phyloP scores from a whole-genome alignment of 768 basidiomycete species.

The Suillus cothurnatus region DNA sequence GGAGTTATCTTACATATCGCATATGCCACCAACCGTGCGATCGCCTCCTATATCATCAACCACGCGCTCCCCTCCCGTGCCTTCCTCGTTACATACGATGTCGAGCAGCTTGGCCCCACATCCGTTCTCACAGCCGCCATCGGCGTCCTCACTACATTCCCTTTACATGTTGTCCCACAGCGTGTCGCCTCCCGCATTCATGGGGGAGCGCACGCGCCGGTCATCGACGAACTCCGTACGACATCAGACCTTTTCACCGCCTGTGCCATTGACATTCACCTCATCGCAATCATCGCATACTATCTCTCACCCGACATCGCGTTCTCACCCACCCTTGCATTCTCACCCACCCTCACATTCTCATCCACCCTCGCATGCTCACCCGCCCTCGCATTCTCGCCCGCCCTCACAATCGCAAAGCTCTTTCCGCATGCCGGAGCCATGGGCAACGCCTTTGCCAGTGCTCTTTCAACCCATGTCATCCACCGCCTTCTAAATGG shows the following conservation, averaged over 20 bases:
- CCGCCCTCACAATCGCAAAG: conserved; percentile 11
- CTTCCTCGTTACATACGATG: conserved; percentile 1
- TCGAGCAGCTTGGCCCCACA: conserved; percentile 2
- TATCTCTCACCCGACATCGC: neutral
- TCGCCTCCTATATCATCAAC: neutral
- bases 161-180: neutral
- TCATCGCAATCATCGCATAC: conserved; percentile 7
- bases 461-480: conserved; percentile 4
- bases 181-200: neutral
- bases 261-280: neutral
- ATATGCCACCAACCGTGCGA: neutral
- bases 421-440: conserved; percentile 28
- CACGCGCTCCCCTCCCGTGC: neutral
- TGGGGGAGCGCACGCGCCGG: conserved; percentile 9
- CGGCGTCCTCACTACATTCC: neutral
- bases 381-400: neutral
- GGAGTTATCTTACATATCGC: neutral
- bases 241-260: neutral
- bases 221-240: conserved; percentile 16
- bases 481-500: conserved; percentile 16
- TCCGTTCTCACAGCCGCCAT: neutral
- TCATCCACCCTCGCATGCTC: neutral
- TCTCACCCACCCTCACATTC: neutral
- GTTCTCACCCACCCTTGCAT: neutral
- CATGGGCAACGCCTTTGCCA: conserved; percentile 18